phyloP scores from a whole-genome alignment of 2,329 filamentous ascomycete species.

The Coniochaeta prunicola region DNA sequence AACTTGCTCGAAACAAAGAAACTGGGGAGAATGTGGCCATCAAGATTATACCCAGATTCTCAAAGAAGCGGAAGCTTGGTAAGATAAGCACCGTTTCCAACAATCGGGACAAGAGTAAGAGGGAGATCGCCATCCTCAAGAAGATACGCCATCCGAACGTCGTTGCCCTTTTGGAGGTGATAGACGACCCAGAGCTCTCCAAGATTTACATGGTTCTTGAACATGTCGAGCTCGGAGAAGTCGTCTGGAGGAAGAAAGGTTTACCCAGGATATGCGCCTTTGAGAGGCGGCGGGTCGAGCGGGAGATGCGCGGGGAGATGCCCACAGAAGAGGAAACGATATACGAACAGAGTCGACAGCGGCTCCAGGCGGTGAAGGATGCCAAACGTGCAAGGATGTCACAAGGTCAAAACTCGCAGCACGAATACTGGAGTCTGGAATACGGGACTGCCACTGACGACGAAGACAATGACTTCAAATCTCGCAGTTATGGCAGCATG shows the following conservation, averaged over 20 bases:
- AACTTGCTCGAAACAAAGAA: slow-evolving; percentile 75
- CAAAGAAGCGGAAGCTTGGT: slow-evolving; percentile 86
- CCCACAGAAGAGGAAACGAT: slow-evolving; percentile 53
- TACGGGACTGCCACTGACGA: slow-evolving; percentile 57
- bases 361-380: slow-evolving; percentile 50
- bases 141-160: slow-evolving; percentile 98
- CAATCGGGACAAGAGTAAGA: slow-evolving; percentile 75
- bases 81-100: slow-evolving; percentile 57
- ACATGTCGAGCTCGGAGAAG: slow-evolving; percentile 88
- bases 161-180: slow-evolving; percentile 90
- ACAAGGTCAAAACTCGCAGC: slow-evolving; percentile 40
- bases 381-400: slow-evolving; percentile 48
- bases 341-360: slow-evolving; percentile 51
- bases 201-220: slow-evolving; percentile 99
- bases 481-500: slow-evolving; percentile 33
- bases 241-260: slow-evolving; percentile 88
- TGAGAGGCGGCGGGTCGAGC: slow-evolving; percentile 74
- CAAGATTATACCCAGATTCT: slow-evolving; percentile 96
- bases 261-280: slow-evolving; percentile 74
- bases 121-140: slow-evolving; percentile 95
- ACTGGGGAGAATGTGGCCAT: slow-evolving; percentile 81
- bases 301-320: slow-evolving; percentile 56
- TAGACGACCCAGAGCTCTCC: slow-evolving; percentile 90
- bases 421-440: slow-evolving; percentile 78
- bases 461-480: slow-evolving; percentile 28